Conservation (phyloP, 306 rosid genomes). For the Acacia acuminata region DNA sequence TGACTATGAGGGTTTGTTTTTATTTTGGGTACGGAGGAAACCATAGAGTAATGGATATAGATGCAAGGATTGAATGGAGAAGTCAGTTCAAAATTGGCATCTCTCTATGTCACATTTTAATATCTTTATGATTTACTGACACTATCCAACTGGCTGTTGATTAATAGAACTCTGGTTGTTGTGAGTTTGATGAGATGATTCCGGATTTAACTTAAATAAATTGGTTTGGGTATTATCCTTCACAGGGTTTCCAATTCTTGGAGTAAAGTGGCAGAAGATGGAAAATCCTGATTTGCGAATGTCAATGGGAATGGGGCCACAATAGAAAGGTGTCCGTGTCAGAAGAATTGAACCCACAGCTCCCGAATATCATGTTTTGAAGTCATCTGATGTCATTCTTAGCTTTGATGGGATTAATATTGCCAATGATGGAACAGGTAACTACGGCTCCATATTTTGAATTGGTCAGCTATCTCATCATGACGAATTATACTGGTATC, state of each 20-base stretch:
- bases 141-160: too few species aligned
- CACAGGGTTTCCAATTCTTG: too few species aligned
- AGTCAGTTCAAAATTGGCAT: slow-evolving; percentile 1
- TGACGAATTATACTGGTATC: not conserved
- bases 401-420: slow-evolving; percentile 76
- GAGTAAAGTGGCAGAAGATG: too few species aligned
- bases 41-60: not conserved
- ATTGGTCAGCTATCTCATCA: not conserved
- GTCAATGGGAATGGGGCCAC: too few species aligned
- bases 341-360: slow-evolving; percentile 86
- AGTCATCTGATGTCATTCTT: slow-evolving; percentile 79
- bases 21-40: not conserved
- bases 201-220: too few species aligned
- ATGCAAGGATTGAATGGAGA: not conserved
- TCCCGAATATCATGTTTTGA: slow-evolving; percentile 70
- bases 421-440: slow-evolving; percentile 92
- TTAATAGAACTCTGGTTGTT: too few species aligned
- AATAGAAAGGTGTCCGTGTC: slow-evolving; percentile 68
- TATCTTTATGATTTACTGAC: not conserved
- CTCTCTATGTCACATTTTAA: not conserved
- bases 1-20: not conserved
- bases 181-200: too few species aligned
- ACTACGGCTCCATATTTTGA: not conserved
- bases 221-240: too few species aligned
- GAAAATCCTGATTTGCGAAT: too few species aligned